phyloP scores from a whole-genome alignment of 495 filamentous ascomycete species.

The Aspergillus asperescens region DNA sequence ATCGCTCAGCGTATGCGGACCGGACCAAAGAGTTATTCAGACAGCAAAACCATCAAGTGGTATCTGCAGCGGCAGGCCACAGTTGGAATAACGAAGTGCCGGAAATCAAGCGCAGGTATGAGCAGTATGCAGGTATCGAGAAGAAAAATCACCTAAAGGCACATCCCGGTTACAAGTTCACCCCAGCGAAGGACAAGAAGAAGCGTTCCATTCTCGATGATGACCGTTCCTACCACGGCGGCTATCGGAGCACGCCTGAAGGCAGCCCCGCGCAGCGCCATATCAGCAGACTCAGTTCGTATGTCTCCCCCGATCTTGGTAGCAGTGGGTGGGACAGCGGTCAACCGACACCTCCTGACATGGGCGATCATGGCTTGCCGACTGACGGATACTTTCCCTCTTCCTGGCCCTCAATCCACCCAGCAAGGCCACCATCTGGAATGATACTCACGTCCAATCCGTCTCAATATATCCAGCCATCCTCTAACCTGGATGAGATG shows the following conservation, averaged over 20 bases:
- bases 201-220: constrained; percentile 40
- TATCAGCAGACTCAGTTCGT: constrained; percentile 19
- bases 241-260: constrained; percentile 13
- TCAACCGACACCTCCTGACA: constrained; percentile 32
- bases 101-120: constrained; percentile 70
- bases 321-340: constrained; percentile 28
- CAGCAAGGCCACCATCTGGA: constrained; percentile 53
- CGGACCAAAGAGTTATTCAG: constrained; percentile 75
- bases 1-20: constrained; percentile 87
- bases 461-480: constrained; percentile 59
- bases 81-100: constrained; percentile 82
- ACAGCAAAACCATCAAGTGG: constrained; percentile 91
- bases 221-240: constrained; percentile 9
- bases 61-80: constrained; percentile 74
- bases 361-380: constrained; percentile 22
- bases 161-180: constrained; percentile 93
- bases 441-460: constrained; percentile 48
- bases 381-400: constrained; percentile 26
- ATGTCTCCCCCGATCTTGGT: constrained; percentile 28
- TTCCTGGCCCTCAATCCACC: constrained; percentile 48
- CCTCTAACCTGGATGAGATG: constrained; percentile 34
- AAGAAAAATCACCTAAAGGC: constrained; percentile 78
- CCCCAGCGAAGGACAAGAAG: constrained; percentile 68
- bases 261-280: constrained; percentile 23
- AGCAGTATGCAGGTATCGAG: constrained; percentile 73